Base-by-base conservation (phyloP, 257 asterid species). In the Primulina tabacum region DNA sequence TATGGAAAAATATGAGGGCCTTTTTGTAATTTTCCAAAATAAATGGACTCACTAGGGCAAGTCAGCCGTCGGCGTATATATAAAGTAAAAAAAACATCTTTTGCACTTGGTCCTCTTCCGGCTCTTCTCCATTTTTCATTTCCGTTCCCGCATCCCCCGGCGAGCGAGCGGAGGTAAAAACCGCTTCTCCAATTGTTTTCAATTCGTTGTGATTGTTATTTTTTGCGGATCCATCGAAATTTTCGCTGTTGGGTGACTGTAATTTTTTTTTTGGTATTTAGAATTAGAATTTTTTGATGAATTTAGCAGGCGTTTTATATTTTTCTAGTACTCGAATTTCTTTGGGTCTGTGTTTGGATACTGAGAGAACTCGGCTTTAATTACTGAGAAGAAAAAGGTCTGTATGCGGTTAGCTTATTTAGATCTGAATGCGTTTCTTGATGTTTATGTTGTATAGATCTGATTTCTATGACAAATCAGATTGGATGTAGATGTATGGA, bases 121-220 rank as follows among this genome's bases (percentile, higher is more conserved):
- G 8, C 16, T 11, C 67, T 74, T 80, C 83, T 69, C 76, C 79
- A n/a, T 67, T n/a, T 8, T 4, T 62, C 71, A 6, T 40, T 69
- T 21, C 28, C 14, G 35, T 52, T 12, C 70, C 53, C 78, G 70
- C 12, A 8, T 64, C 40, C 60, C 62, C 76, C 60, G 82, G 80
- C 85, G 82, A 73, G 77, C 32, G 77, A 78, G 35, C 77, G 78
- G 69, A 77, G 89, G 86, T 84, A 74, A 77, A 77, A 55, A 5
- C n/a, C 53, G 16, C 53, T 10, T 2, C 6, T 24, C 38, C 35
- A 21, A 7, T 62, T 10, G 14, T 8, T 57, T 64, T 60, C 8
- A 37, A 14, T 16, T 62, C 56, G 30, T 30, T n/a, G 7, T 5
- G 59, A 7, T 29, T 53, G 32, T 38, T 37, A 47, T 26, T 67